Evolutionary conservation across 1,284 basidiomycete species (phyloP).

Genomic region (Malassezia obtusa): DNA sequence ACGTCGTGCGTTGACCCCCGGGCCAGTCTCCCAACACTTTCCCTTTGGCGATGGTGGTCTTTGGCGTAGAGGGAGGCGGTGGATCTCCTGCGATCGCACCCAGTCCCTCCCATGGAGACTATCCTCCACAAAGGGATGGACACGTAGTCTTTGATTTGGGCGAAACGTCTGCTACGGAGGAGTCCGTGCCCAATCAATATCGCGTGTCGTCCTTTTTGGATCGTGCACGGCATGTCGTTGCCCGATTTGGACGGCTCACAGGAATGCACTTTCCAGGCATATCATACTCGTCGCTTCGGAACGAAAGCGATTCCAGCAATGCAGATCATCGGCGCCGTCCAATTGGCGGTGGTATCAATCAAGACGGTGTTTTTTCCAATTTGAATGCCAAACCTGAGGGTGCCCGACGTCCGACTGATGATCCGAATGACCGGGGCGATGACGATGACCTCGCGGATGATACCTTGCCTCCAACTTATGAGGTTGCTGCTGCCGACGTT

Average conservation of each 20-base stretch:
- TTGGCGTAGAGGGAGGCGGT: not conserved
- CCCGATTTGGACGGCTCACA: conserved; percentile 38
- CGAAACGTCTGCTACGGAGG: not conserved
- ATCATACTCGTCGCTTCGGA: conserved; percentile 20
- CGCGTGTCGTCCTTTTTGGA: conserved; percentile 14
- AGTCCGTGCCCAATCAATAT: not conserved
- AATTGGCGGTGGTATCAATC: conserved; percentile 66
- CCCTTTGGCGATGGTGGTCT: too few relatives aligned
- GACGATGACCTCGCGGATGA: conserved; percentile 55
- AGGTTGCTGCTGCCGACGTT: conserved; percentile 75
- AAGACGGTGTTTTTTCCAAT: conserved; percentile 94
- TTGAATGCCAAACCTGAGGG: conserved; percentile 75
- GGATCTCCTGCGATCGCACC: not conserved
- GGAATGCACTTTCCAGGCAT: conserved; percentile 46
- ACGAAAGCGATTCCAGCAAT: conserved; percentile 16
- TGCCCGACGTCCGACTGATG: conserved; percentile 23
- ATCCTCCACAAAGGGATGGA: not conserved
- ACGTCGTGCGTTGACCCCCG: not conserved
- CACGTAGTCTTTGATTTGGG: conserved; percentile 1
- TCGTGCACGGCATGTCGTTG: conserved; percentile 27
- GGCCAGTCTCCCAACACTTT: too few relatives aligned
- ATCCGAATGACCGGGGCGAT: conserved; percentile 53
- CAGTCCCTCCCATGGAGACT: not conserved
- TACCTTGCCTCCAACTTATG: conserved; percentile 64
- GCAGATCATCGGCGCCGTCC: conserved; percentile 10